Percentiles rank a stretch among this genome's conserved stretches.
Conservation (phyloP, 1,139 yeast genomes). For the Wickerhamomyces sp. region DNA sequence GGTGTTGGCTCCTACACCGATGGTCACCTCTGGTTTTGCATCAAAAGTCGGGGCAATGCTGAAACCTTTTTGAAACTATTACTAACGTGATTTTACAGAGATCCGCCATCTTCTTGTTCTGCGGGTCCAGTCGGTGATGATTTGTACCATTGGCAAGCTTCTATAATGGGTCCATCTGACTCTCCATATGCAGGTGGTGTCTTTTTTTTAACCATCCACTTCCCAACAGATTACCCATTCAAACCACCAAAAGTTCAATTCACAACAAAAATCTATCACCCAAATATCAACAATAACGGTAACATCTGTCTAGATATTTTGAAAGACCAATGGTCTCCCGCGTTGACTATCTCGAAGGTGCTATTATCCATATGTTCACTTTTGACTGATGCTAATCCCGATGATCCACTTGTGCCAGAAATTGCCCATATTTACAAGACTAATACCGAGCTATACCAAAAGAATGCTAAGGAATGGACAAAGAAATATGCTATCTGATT, state of each 20-base stretch:
- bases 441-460: conserved; percentile 90
- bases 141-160: conserved; percentile 94
- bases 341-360: conserved; percentile 84
- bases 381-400: conserved; percentile 97
- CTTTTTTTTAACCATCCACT: conserved; percentile 83
- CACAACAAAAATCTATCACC: conserved; percentile 89
- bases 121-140: conserved; percentile 99
- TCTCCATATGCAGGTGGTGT: conserved; percentile 94
- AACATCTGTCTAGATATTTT: conserved; percentile 83
- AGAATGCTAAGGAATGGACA: conserved; percentile 98
- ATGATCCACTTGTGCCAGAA: conserved; percentile 98
- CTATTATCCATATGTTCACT: conserved; percentile 84
- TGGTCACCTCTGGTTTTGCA: too few species aligned
- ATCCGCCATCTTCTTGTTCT: conserved; percentile 98
- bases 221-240: conserved; percentile 94
- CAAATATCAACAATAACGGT: conserved; percentile 87
- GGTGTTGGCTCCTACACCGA: too few species aligned
- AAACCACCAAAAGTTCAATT: conserved; percentile 91
- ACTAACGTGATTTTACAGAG: conserved; percentile 50
- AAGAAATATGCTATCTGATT: conserved; percentile 87
- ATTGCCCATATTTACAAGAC: conserved; percentile 96
- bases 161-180: conserved; percentile 94
- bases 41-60: too few species aligned
- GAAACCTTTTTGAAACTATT: too few species aligned
- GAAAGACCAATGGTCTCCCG: conserved; percentile 91